Evolutionary conservation across 2,329 filamentous ascomycete genomes (phyloP).

Genomic region (Aspergillus vadensis): DNA sequence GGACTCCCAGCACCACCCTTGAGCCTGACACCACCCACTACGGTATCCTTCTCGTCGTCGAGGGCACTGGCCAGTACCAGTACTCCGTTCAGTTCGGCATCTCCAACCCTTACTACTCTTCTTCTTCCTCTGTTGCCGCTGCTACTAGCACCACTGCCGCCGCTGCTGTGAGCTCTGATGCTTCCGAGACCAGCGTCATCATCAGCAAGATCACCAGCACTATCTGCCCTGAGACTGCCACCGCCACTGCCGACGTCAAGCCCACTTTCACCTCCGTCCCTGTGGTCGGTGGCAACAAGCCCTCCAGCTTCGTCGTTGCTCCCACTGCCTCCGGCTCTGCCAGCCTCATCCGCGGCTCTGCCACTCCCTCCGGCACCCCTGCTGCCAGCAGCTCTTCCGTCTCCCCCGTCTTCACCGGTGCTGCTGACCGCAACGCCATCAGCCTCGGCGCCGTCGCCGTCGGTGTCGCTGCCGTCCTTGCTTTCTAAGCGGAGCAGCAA

Average conservation of each 20-base stretch:
- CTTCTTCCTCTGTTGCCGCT: constrained; percentile 10
- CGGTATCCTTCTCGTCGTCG: constrained; percentile 63
- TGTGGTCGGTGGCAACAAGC: constrained; percentile 9
- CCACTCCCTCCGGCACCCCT: constrained; percentile 16
- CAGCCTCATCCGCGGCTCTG: constrained; percentile 15
- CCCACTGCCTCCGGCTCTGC: constrained; percentile 11
- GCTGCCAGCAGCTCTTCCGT: constrained; percentile 16
- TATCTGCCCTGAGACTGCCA: constrained; percentile 19
- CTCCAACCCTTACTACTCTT: constrained; percentile 30
- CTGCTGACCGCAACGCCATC: constrained; percentile 37
- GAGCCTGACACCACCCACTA: constrained; percentile 55
- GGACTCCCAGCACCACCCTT: constrained; percentile 56
- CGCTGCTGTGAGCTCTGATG: constrained; percentile 17
- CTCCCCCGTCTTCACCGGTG: constrained; percentile 31
- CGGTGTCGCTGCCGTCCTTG: constrained; percentile 38
- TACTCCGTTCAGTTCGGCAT: constrained; percentile 65
- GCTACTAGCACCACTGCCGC: constrained; percentile 11
- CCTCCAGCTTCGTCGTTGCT: constrained; percentile 16
- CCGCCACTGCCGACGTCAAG: constrained; percentile 13
- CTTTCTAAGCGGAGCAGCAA: constrained; percentile 31
- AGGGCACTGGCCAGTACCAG: constrained; percentile 62
- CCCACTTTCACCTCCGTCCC: constrained; percentile 15
- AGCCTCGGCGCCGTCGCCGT: constrained; percentile 39
- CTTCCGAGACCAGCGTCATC: constrained; percentile 13
- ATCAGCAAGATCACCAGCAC: constrained; percentile 9